Evolutionary conservation across 1,139 yeast species (phyloP), one percentile per base, ranked within the genome.

Genomic region (Geotrichum phurueaensis): DNA sequence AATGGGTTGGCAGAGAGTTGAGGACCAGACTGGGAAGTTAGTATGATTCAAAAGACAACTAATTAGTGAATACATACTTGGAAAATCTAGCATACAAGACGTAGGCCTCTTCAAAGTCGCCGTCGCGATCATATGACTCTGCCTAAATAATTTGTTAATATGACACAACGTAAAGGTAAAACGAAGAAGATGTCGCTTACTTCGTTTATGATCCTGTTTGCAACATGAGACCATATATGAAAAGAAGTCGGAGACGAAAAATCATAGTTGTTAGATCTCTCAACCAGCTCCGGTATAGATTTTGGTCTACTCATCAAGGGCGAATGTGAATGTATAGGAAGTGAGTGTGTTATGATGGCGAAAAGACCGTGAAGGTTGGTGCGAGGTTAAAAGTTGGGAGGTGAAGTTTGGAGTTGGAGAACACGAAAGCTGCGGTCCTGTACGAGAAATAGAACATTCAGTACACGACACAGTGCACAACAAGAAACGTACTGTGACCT

Each of bases 31-130:
- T 65, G 33, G 9, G 20, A 9, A 10, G 56, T 57, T 54, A 49
- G 39, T 15, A 9, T 31, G 33, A 49, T 18, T 36, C 25, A 18
- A 29, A 3, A 25, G 22, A 31, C 20, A 23, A 36, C 31, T 3
- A 51, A 7, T 25, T n/a, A 3, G 9, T 18, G 20, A 6, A 23
- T 12, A 65, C 69, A 56, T 58, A 68, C 68, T 82, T 83, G 7
- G 82, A 76, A 65, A 78, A 81, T 59, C 86, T 69, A 47, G 78
- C 69, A 66, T 80, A 81, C 56, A 82, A 69, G n/a, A 80, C 69
- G 64, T 78, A 82, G 0, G 85, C 81, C 62, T 80, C 80, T 50
- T 75, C 78, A 56, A 71, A 69, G 18, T 76, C 72, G 22, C 73
- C 70, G 54, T 78, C 82, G 3, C 67, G 62, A 25, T 75, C 74